Evolutionary conservation across 169 alveolate genomes (phyloP).

Genomic region (Theileria sp.): DNA sequence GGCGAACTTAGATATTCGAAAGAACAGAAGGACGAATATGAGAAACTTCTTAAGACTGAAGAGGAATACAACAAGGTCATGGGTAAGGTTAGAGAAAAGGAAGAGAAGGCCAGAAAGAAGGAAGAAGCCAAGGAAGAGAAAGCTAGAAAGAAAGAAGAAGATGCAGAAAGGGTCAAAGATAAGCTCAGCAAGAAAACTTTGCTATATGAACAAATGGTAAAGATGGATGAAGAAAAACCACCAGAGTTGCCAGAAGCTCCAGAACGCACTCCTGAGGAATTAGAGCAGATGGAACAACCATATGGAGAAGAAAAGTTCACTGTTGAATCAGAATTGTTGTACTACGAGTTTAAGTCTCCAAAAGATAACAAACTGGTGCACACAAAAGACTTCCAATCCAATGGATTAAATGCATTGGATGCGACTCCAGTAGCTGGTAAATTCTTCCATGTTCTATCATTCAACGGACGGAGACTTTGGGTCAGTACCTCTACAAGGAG

Average conservation of each 20-base stretch:
- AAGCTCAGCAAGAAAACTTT: neutral
- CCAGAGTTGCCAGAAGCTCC: neutral
- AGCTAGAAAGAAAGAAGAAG: neutral
- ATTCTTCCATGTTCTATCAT: slow-evolving; percentile 4
- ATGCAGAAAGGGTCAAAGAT: neutral
- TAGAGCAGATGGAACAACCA: neutral
- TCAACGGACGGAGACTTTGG: slow-evolving; percentile 3
- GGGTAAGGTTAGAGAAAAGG: neutral
- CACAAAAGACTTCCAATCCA: slow-evolving; percentile 4
- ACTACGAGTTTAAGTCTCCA: neutral
- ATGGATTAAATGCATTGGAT: neutral
- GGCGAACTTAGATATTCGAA: neutral
- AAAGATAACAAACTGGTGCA: neutral
- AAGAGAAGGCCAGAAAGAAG: neutral
- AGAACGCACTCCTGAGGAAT: neutral
- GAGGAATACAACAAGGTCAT: neutral
- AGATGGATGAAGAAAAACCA: neutral
- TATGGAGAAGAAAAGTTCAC: slow-evolving; percentile 1
- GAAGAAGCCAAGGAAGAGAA: neutral
- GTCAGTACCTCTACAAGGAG: neutral
- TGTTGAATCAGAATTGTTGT: neutral
- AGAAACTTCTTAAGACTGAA: neutral
- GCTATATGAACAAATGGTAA: neutral
- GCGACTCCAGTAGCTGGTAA: slow-evolving; percentile 3
- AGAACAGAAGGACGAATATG: neutral